Conservation (phyloP, 176 grass and related monocot genomes). For the Oryza punctata region DNA sequence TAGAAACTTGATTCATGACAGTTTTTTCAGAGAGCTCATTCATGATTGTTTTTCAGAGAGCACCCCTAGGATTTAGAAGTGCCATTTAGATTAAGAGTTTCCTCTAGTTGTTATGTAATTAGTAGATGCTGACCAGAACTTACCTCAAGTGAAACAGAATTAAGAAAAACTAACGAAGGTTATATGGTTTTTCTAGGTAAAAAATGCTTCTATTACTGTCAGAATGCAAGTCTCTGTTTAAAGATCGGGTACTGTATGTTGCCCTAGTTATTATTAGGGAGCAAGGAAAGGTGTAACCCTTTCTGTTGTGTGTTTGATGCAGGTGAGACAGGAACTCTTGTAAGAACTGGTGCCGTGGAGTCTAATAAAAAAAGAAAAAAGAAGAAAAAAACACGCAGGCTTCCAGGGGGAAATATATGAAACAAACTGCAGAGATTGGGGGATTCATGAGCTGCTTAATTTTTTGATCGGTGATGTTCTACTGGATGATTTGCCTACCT, state of each 20-base stretch:
- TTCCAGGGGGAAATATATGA: neutral
- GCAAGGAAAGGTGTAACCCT: neutral
- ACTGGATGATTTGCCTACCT: neutral
- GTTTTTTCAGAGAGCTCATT: neutral
- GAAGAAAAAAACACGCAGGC: neutral
- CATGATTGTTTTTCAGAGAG: too few relatives aligned
- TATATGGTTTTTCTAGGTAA: neutral
- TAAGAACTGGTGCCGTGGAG: neutral
- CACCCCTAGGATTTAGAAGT: too few relatives aligned
- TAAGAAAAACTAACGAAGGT: neutral
- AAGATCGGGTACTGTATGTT: neutral
- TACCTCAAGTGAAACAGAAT: neutral
- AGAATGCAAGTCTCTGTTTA: neutral
- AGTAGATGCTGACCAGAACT: neutral
- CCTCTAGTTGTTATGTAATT: neutral
- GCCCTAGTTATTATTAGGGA: neutral
- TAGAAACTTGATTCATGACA: neutral
- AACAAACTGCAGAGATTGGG: neutral
- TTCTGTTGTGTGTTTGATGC: neutral
- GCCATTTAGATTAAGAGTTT: neutral
- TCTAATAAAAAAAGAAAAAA: neutral
- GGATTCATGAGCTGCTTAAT: too few relatives aligned
- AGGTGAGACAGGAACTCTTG: neutral
- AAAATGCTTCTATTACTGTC: neutral
- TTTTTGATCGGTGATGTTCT: neutral